Evolutionary conservation across 192 early-diverging fungal species (phyloP).

Genomic region (Endogone sp.): DNA sequence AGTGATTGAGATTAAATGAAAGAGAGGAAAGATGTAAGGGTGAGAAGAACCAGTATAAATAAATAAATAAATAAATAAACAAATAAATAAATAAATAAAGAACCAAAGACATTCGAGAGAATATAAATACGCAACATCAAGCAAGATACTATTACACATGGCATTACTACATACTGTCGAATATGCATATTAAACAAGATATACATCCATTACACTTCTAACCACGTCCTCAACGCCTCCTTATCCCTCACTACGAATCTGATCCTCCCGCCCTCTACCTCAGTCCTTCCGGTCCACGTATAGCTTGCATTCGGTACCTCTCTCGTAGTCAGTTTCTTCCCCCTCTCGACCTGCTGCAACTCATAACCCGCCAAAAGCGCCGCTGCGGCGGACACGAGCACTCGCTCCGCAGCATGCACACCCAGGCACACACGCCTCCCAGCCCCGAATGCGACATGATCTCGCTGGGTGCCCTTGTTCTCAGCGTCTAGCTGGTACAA

Average conservation of each 20-base stretch:
- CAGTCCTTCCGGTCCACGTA: neutral
- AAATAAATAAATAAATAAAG: too few species aligned
- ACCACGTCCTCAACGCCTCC: neutral
- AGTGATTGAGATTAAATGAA: too few species aligned
- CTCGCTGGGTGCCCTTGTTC: constrained; percentile 5
- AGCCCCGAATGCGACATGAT: constrained; percentile 33
- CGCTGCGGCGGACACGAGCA: constrained; percentile 2
- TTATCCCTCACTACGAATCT: neutral
- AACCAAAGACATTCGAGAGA: too few species aligned
- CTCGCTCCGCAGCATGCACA: constrained; percentile 4
- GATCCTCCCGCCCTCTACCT: neutral
- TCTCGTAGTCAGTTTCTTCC: neutral
- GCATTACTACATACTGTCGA: too few species aligned
- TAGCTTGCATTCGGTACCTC: neutral
- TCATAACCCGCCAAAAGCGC: neutral
- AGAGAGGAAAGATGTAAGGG: too few species aligned
- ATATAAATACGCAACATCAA: too few species aligned
- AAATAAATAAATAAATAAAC: too few species aligned
- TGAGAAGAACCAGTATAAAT: too few species aligned
- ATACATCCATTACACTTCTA: neutral
- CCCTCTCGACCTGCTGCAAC: neutral
- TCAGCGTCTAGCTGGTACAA: constrained; percentile 3
- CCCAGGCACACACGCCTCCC: constrained; percentile 30
- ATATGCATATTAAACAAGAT: too few species aligned
- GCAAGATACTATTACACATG: too few species aligned